Conservation (phyloP, 2,329 filamentous ascomycete species). For the Penicillium oxalicum region DNA sequence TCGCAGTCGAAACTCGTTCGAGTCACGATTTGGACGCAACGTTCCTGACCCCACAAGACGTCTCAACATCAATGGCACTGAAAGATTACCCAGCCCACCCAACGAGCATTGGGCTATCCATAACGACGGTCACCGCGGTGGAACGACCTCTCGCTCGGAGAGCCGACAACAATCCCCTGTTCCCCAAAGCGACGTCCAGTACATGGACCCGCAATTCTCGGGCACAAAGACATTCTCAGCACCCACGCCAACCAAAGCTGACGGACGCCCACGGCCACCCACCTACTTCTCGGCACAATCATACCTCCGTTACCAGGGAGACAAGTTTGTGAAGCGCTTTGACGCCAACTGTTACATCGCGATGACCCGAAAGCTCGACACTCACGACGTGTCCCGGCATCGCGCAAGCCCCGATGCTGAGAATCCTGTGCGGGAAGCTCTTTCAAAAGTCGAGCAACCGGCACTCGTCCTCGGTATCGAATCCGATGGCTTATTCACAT, state of each 20-base stretch:
- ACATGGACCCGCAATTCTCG: conserved; percentile 64
- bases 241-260: conserved; percentile 19
- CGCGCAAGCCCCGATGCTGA: conserved; percentile 46
- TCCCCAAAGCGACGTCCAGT: conserved; percentile 30
- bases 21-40: conserved; percentile 89
- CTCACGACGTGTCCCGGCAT: conserved; percentile 84
- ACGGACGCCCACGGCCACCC: conserved; percentile 45
- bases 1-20: conserved; percentile 92
- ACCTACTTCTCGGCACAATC: conserved; percentile 99
- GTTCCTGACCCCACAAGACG: conserved; percentile 77
- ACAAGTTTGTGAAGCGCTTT: conserved; percentile 94
- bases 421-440: conserved; percentile 61
- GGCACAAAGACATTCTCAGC: conserved; percentile 53
- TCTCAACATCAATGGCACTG: conserved; percentile 71
- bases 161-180: conserved; percentile 30
- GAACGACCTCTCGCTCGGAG: conserved; percentile 47
- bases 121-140: conserved; percentile 70
- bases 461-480: conserved; percentile 90
- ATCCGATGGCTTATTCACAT: conserved; percentile 92
- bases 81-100: conserved; percentile 55
- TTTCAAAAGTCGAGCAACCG: conserved; percentile 79
- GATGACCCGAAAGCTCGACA: conserved; percentile 95
- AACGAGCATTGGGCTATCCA: conserved; percentile 74
- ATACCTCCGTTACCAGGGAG: conserved; percentile 91
- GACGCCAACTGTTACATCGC: conserved; percentile 99